A percentile compares a stretch with the other conserved stretches of the same genome.
Conservation (phyloP, 495 filamentous ascomycete species). For the Hypomontagnella submonticulosa region DNA sequence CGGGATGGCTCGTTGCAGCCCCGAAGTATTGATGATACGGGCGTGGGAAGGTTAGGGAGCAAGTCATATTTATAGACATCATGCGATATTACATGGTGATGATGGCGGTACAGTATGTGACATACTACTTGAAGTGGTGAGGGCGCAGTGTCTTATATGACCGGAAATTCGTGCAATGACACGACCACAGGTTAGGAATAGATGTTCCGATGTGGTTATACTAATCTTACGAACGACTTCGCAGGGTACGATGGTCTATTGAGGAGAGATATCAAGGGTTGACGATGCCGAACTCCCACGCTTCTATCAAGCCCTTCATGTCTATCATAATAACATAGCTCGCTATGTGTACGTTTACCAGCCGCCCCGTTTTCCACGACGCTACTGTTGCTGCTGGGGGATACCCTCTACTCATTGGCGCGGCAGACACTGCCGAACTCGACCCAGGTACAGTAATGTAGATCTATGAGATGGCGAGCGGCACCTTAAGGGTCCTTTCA, state of each 20-base stretch:
- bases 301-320: not conserved
- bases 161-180: no score
- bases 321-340: not conserved
- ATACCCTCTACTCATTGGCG: not conserved
- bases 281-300: not conserved
- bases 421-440: not conserved
- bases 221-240: constrained; percentile 8
- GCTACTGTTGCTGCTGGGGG: not conserved
- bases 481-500: not conserved
- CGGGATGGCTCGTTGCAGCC: no score
- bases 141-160: no score
- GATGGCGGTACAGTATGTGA: not conserved
- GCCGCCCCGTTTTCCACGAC: constrained; percentile 13
- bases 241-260: not conserved
- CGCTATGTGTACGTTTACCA: constrained; percentile 24
- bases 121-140: not conserved
- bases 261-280: constrained; percentile 1
- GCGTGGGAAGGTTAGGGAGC: no score
- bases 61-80: no score
- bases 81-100: no score
- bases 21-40: no score
- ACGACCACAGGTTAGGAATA: not conserved
- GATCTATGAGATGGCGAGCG: constrained; percentile 8
- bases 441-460: not conserved
- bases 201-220: not conserved